Base-by-base conservation (phyloP, 192 early-diverging fungal species). In the Podila verticillata region DNA sequence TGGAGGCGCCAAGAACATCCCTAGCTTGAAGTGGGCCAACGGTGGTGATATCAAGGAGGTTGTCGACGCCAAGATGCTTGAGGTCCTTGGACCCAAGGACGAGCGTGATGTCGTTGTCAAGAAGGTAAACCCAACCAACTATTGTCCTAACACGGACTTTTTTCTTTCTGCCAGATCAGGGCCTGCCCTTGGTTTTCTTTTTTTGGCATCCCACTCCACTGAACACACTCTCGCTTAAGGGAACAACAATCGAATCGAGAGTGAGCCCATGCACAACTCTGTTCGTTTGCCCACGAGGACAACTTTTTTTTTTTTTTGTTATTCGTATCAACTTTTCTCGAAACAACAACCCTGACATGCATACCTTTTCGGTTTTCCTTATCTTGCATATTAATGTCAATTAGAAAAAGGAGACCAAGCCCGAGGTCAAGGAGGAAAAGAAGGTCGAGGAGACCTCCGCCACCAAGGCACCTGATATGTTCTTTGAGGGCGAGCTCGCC, bases 21-120 rank as follows among this genome's bases (percentile, higher is more conserved):
- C 91, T 15, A 85, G 81, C 36, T 85, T 99, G 61, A 87, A 86
- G 64, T 99, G 98, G 98, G 98, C 97, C 28, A 93, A 96, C 70
- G 87, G 94, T 54, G 87, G 89, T 68, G 86, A 85, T 58, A 91
- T 99, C 47, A 99, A 99, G 84, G 87, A 90, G 65, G 92, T 91
- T 83, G 84, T 98, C 35, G 98, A 99, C 51, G 89, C 88, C 34
- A 93, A 96, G 88, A 84, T 95, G 56, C 80, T 93, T 24, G 90
- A 91, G 20, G 72, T 92, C n/a, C 86, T 99, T 61, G 98, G 98
- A n/a, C 97, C 97, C 73, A 98, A 98, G 84, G 97, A 99, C 83
- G 97, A 98, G 78, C 91, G 97, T 51, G 97, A 99, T 82, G 87
- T 88, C 48, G 63, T 73, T 34, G 66, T 75, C 60, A 87, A 91